Conservation (phyloP, 768 basidiomycete genomes). For the Trametes elegans region DNA sequence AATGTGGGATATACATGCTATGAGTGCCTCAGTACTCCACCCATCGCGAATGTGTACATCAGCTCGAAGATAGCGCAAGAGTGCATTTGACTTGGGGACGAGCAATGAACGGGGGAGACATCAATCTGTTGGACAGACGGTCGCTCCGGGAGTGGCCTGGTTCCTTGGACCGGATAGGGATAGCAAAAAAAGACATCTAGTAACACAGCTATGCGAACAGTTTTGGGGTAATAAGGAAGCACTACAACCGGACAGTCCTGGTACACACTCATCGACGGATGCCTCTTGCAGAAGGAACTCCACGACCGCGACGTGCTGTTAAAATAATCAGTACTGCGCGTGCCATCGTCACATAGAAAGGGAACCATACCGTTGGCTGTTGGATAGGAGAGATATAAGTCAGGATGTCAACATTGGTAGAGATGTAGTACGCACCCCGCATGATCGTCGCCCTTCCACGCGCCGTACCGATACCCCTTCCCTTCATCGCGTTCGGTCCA, state of each 20-base stretch:
- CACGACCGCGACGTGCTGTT: conserved; percentile 84
- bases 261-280: conserved; percentile 65
- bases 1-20: not conserved
- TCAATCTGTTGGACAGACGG: no score
- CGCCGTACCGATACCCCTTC: conserved; percentile 98
- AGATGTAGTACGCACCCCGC: conserved; percentile 65
- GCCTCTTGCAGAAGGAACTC: conserved; percentile 71
- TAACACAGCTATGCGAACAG: conserved; percentile 27
- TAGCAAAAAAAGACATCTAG: conserved; percentile 15
- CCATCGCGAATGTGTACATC: no score
- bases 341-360: not conserved
- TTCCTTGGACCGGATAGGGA: not conserved
- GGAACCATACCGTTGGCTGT: conserved; percentile 74
- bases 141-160: not conserved
- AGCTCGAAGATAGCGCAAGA: no score
- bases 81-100: no score
- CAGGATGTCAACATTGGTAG: not conserved
- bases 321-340: conserved; percentile 12
- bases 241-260: conserved; percentile 16
- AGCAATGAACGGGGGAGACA: no score
- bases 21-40: not conserved
- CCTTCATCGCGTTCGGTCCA: conserved; percentile 97
- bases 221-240: conserved; percentile 19
- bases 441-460: conserved; percentile 98
- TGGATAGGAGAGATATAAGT: conserved; percentile 25